Percentiles rank a stretch among this genome's conserved stretches.
Evolutionary conservation across 1,284 basidiomycete genomes (phyloP).

Genomic region (Fomitopsis schrenkii): DNA sequence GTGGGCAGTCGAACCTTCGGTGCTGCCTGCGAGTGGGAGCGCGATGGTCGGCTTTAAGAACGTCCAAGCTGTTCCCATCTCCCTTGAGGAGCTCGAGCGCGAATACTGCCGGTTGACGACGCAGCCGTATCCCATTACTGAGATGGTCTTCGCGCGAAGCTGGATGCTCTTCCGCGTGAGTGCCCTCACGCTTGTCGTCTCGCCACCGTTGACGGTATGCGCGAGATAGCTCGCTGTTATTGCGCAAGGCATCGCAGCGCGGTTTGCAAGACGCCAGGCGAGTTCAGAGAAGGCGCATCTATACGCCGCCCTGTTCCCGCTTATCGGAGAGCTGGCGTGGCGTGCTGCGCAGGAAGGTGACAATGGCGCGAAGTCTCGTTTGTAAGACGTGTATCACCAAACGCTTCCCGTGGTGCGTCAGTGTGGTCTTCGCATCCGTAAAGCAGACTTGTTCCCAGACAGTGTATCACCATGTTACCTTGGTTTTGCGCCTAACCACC

Average conservation of each 20-base stretch:
- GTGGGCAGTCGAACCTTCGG: conserved; percentile 62
- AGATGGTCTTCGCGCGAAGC: conserved; percentile 77
- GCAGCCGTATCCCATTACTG: conserved; percentile 66
- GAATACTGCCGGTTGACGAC: conserved; percentile 66
- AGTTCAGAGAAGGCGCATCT: conserved; percentile 7
- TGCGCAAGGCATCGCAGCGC: conserved; percentile 89
- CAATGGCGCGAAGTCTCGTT: background rate
- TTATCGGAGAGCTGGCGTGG: conserved; percentile 6
- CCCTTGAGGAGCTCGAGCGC: conserved; percentile 70
- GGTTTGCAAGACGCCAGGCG: conserved; percentile 32
- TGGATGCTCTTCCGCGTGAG: conserved; percentile 87
- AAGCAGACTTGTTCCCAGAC: no score
- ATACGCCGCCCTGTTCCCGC: background rate
- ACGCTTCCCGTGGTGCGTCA: no score
- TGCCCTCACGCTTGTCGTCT: conserved; percentile 1
- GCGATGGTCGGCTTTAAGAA: conserved; percentile 56
- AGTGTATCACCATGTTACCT: no score
- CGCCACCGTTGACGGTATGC: background rate
- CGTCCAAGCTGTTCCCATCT: conserved; percentile 54
- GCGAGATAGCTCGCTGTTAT: conserved; percentile 73
- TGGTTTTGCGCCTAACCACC: no score
- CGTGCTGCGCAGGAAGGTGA: background rate
- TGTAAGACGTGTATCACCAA: background rate
- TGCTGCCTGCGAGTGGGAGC: conserved; percentile 14
- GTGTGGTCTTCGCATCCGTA: no score